Conservation (phyloP, 352 stramenopile genomes). For the Pythium guiyangense region DNA sequence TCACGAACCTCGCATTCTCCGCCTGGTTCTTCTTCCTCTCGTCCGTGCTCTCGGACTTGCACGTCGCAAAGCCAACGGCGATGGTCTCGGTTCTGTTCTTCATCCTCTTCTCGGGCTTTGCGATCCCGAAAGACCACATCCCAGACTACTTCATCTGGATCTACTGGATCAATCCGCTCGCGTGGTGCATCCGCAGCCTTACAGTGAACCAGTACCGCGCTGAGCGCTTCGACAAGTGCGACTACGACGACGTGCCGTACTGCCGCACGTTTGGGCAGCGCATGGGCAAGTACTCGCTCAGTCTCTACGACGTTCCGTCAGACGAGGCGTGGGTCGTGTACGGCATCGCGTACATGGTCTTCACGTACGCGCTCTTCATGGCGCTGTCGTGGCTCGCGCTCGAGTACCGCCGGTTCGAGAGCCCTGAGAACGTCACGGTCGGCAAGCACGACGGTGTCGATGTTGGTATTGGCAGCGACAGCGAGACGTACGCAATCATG, state of each 20-base stretch:
- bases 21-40: constrained; percentile 25
- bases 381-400: no score
- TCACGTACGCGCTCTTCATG: no score
- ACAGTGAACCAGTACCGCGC: constrained; percentile 42
- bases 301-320: constrained; percentile 30
- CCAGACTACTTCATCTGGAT: no score
- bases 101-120: constrained; percentile 47
- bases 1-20: constrained; percentile 42
- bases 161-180: constrained; percentile 61
- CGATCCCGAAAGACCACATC: constrained; percentile 33
- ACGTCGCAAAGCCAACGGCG: constrained; percentile 27
- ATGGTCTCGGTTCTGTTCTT: constrained; percentile 25
- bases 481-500: no score
- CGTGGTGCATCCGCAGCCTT: constrained; percentile 35
- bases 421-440: no score
- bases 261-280: constrained; percentile 23
- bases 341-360: constrained; percentile 26
- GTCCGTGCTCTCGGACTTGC: constrained; percentile 23
- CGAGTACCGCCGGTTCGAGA: no score
- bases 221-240: constrained; percentile 24
- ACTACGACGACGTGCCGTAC: constrained; percentile 36
- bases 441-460: no score
- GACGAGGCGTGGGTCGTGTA: constrained; percentile 32
- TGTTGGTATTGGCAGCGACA: no score
- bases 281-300: constrained; percentile 32